These are phyloP conservation scores for Symbiodinium natans DNA, from an alignment of 73 alveolate genomes.

Conservation along the genomic window DNA sequence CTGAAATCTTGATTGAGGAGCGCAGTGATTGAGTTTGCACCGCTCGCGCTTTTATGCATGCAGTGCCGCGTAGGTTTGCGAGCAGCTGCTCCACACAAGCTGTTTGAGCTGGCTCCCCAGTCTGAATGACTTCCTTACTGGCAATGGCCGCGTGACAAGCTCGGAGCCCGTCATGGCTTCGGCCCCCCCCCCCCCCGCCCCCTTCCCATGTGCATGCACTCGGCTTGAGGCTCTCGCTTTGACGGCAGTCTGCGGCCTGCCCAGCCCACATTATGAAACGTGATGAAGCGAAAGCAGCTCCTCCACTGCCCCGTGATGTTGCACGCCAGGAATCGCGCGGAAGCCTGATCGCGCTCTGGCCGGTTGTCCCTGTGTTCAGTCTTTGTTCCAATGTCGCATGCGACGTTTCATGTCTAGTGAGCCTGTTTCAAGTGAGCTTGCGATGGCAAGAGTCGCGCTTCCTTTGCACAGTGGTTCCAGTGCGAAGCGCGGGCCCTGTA, in stretches of 20 bases:
- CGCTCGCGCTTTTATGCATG: not conserved
- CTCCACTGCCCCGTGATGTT: too few relatives aligned
- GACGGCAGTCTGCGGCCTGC: constrained; percentile 43
- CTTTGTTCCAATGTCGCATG: not conserved
- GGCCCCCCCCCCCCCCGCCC: too few relatives aligned
- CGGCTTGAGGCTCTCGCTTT: constrained; percentile 56
- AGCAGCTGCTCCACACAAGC: constrained; percentile 40
- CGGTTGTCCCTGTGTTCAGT: too few relatives aligned
- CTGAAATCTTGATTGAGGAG: too few relatives aligned
- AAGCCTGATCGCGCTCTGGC: not conserved
- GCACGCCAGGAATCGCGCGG: not conserved
- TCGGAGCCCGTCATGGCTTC: too few relatives aligned
- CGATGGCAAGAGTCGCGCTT: not conserved
- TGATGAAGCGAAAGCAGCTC: too few relatives aligned
- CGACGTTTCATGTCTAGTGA: not conserved
- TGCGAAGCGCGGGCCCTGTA: not conserved
- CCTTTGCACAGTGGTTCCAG: not conserved
- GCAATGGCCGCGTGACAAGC: too few relatives aligned
- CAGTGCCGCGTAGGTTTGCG: constrained; percentile 5
- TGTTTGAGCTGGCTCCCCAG: not conserved
- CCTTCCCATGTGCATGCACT: too few relatives aligned
- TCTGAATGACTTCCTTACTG: too few relatives aligned
- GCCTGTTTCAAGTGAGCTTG: not conserved
- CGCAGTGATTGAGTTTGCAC: not conserved
- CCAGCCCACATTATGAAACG: not conserved